Conservation (phyloP, 2,329 filamentous ascomycete genomes). For the Sclerotinia minor region DNA sequence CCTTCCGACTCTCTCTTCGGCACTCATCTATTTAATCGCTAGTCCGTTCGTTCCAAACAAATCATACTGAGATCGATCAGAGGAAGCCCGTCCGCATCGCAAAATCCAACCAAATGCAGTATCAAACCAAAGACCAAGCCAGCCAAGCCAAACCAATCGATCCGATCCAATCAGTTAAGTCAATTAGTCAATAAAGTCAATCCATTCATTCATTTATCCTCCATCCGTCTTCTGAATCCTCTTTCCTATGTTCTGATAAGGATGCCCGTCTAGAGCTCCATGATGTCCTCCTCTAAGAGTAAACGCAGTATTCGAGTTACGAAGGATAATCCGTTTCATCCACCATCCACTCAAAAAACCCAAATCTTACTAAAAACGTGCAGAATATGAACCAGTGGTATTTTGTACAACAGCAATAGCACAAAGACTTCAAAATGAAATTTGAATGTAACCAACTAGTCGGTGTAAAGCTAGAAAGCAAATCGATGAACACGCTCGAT, state of each 20-base stretch:
- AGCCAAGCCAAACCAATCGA: conserved; percentile 24
- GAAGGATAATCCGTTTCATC: background rate
- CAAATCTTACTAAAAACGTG: conserved; percentile 10
- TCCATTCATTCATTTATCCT: conserved; percentile 23
- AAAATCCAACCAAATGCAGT: conserved; percentile 21
- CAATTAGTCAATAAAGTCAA: conserved; percentile 25
- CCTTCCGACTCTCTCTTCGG: background rate
- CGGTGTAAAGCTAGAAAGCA: conserved; percentile 9
- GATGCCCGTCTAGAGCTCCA: conserved; percentile 16
- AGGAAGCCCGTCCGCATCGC: conserved; percentile 4
- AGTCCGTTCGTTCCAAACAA: conserved; percentile 15
- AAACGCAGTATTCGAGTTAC: conserved; percentile 13
- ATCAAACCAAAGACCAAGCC: conserved; percentile 18
- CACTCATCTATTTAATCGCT: background rate
- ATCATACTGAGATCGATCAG: conserved; percentile 16
- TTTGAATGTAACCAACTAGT: conserved; percentile 8
- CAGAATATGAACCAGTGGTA: conserved; percentile 18
- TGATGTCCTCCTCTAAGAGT: background rate
- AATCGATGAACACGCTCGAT: conserved; percentile 16
- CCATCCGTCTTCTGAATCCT: background rate
- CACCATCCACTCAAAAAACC: background rate
- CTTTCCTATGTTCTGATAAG: background rate
- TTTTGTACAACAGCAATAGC: conserved; percentile 23
- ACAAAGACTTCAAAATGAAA: conserved; percentile 18
- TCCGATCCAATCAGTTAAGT: conserved; percentile 23